Conservation (phyloP, 139 green algal genomes). For the Chlorella vulgaris region DNA sequence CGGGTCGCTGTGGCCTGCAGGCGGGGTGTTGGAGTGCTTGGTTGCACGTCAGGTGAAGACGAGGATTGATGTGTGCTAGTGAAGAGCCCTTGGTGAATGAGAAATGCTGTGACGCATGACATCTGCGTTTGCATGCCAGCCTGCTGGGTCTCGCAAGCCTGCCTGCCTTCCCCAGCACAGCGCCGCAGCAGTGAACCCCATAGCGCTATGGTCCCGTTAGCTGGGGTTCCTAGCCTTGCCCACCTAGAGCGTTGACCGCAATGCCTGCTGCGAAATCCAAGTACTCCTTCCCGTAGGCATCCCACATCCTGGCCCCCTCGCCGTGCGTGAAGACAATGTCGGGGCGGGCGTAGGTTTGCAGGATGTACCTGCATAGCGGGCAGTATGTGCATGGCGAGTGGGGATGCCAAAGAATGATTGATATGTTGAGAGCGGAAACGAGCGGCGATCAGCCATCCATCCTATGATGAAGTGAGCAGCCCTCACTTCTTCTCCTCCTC, state of each 20-base stretch:
- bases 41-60: too few relatives aligned
- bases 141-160: too few relatives aligned
- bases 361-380: constrained; percentile 65
- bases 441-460: background rate
- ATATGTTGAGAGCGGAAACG: background rate
- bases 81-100: too few relatives aligned
- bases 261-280: constrained; percentile 97
- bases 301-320: constrained; percentile 81
- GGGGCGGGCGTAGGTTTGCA: constrained; percentile 86
- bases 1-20: constrained; percentile 58
- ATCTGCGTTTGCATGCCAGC: too few relatives aligned
- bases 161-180: too few relatives aligned
- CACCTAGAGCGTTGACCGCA: constrained; percentile 94
- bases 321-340: constrained; percentile 85
- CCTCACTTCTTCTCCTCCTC: constrained; percentile 41
- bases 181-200: too few relatives aligned
- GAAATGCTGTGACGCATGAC: too few relatives aligned
- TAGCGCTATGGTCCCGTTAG: too few relatives aligned
- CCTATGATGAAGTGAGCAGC: background rate
- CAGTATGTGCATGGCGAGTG: too few relatives aligned
- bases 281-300: constrained; percentile 87
- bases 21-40: background rate
- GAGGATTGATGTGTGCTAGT: too few relatives aligned
- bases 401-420: background rate
- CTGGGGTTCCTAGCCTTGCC: too few relatives aligned